Evolutionary conservation across 306 rosid species (phyloP).

Genomic region (Acmispon strigosus): DNA sequence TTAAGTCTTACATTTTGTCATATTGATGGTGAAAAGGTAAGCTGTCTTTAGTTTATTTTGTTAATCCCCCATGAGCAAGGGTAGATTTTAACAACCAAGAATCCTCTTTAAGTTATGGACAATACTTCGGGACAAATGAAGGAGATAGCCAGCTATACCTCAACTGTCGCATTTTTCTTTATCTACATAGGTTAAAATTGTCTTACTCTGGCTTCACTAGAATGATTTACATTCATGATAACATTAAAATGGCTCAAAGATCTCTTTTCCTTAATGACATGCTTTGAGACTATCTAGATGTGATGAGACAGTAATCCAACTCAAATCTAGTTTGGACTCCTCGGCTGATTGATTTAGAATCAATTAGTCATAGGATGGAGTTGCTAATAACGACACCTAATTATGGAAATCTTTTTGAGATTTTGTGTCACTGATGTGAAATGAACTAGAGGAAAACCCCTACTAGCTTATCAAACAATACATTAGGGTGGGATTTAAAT

Average conservation of each 20-base stretch:
- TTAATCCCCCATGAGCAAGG: not conserved
- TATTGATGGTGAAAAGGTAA: not conserved
- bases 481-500: conserved; percentile 22
- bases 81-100: not conserved
- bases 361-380: conserved; percentile 4
- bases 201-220: not conserved
- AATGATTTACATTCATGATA: not conserved
- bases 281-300: not conserved
- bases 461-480: not conserved
- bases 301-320: not conserved
- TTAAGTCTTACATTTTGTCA: too few relatives aligned
- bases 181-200: not conserved
- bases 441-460: conserved; percentile 31
- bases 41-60: not conserved
- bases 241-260: not conserved
- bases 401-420: conserved; percentile 44
- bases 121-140: not conserved
- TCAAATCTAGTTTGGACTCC: too few relatives aligned
- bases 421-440: conserved; percentile 41
- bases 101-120: not conserved
- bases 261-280: not conserved
- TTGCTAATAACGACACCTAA: conserved; percentile 31
- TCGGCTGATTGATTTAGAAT: conserved; percentile 17
- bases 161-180: not conserved
- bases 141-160: not conserved